Evolutionary conservation across 2,329 filamentous ascomycete species (phyloP), one percentile per base, ranked within the genome.

Genomic region (Diplodia scrobiculata): DNA sequence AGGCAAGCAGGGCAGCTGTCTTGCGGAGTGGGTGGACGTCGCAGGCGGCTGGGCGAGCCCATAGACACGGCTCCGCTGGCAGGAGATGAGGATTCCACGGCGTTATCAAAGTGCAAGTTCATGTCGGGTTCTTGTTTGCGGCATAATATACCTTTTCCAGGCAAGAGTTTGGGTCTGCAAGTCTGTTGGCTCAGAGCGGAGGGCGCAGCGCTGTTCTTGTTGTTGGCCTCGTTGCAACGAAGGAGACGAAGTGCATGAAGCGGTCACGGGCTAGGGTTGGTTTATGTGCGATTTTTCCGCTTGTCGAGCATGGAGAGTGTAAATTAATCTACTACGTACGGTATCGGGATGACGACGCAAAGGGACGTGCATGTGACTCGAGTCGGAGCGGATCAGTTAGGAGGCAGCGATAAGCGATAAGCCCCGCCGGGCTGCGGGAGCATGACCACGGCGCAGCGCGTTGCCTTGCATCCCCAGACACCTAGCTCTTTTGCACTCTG

Each of bases 11-110:
- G 95, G 95, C 68, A 97, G 92, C 71, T 99, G 95, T 80, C 83
- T 97, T 66, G 86, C 91, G 10, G 92, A 99, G 79, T 99, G 95
- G 95, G 95, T 99, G 14, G 92, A 97, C 68, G 92, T 97, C 72
- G 94, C 93, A 55, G 95, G 95, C 72, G 95, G 95, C 67, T 99
- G 93, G 92, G 87, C 91, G 67, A 85, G 84, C 63, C 84, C 85
- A 70, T 85, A 79, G 70, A 71, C 19, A 25, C 38, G 52, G 50
- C 36, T 58, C 10, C 38, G 51, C 50, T 29, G 51, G 54, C 21
- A 53, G 54, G 53, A 17, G 38, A 52, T 51, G 32, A n/a, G 63
- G 54, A n/a, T 21, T 21, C 45, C 32, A 66, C 29, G 64, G 64
- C 64, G 64, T 66, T 66, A 41, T 60, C 52, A 48, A 13, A 65